Evolutionary conservation across 2,329 filamentous ascomycete species (phyloP), one percentile per base, ranked within the genome.

Genomic region (Pseudogymnoascus sp.): DNA sequence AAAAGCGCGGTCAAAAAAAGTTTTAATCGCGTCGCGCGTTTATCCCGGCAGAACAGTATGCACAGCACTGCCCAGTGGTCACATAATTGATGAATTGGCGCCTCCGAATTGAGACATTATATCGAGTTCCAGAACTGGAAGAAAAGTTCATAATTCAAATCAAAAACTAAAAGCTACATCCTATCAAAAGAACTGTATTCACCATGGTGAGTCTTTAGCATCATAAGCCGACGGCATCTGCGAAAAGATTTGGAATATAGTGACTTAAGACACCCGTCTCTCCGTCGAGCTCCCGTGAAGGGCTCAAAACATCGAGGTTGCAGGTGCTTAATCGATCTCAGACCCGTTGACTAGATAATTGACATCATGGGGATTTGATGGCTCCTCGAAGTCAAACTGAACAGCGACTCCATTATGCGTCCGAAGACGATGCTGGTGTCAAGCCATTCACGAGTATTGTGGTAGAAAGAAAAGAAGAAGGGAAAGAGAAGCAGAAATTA

Each of bases 161-260:
- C 10, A 41, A 56, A 33, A 56, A 33, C 50, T 56, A 56, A 53
- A 53, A 33, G 50, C 50, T 56, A 56, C n/a, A 33, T 56, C 28
- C 28, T 56, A 33, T 56, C 16, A 56, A 56, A 56, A 33, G 28
- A 53, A 33, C 50, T 56, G 50, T 56, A 56, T 56, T 56, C 50
- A 56, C 50, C 50, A 56, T 56, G 50, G 50, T 56, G 50, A 56
- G 50, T 56, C 50, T 56, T 56, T 56, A 56, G 26, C 50, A 56
- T 56, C 50, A 56, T 33, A 16, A 19, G 50, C 50, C 50, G 50
- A 56, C 50, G 50, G 50, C 50, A 56, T 56, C 50, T 33, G 50
- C 50, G 50, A 56, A 56, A 56, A 56, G 50, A 56, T 56, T 56
- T 56, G 50, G 50, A 56, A 56, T 56, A 56, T 56, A 56, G 50